Base-by-base conservation (phyloP, 202 grass and related monocot genomes). In the Setaria italica region DNA sequence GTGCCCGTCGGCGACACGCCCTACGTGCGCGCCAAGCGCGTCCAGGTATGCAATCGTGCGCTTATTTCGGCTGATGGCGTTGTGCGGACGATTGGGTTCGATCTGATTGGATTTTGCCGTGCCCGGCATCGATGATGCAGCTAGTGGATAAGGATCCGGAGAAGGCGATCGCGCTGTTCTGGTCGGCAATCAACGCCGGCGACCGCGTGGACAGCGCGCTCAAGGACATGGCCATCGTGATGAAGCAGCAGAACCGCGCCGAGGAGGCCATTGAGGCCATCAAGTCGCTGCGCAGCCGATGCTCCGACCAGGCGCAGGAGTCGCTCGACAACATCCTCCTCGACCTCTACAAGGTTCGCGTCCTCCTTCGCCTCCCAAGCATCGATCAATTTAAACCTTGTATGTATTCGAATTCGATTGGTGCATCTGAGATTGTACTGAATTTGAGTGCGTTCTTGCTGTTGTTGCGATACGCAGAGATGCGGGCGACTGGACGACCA, bases 171-270 rank as follows among this genome's bases (percentile, higher is more conserved):
- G 93, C 87, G 59, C 72, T 99, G 78, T 99, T 99, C 84, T 99
- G 93, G 97, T 83, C 84, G 6, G 97, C 97, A 51, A 99, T 99
- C 88, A 99, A 99, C 57, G 68, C 89, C 65, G 90, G 93, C 20
- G 97, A 99, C 85, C 75, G 97, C 5, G 97, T 99, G 11, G 93
- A 99, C 85, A 96, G 97, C 87, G 97, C 97, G 50, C 92, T 99
- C 80, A 96, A 99, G 89, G 94, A 99, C 85, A 99, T 99, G 97
- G 97, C 97, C 59, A 99, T 96, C 76, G 97, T 96, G 11, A 99
- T 99, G 97, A 99, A 99, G 90, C 97, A 99, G 90, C 94, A 99
- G 83, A 99, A 99, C 84, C 86, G 97, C 35, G 94, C 94, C 42
- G 97, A 99, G 88, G 94, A 99, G 86, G 94, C 97, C 33, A 92